Conservation (phyloP, 768 basidiomycete species). For the Chalciporus sphaerocephalus region DNA sequence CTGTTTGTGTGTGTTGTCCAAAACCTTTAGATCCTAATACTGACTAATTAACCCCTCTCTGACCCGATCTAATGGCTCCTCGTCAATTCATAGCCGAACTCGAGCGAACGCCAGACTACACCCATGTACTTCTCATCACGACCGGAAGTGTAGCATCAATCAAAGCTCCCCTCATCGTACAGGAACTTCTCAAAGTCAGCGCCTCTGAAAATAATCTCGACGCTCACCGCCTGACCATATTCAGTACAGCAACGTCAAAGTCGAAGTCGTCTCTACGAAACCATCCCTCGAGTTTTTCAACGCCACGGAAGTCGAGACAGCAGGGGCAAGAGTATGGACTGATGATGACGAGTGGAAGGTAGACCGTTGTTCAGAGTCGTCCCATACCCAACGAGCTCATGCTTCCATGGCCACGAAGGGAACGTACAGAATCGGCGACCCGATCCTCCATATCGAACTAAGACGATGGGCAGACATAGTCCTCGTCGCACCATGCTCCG, state of each 20-base stretch:
- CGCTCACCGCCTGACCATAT: neutral
- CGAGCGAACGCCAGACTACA: slow-evolving; percentile 24
- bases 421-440: slow-evolving; percentile 76
- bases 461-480: slow-evolving; percentile 94
- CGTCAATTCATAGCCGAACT: slow-evolving; percentile 26
- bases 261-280: slow-evolving; percentile 83
- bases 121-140: slow-evolving; percentile 76
- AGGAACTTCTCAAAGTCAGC: slow-evolving; percentile 64
- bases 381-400: neutral
- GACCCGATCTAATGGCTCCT: slow-evolving; percentile 2
- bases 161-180: slow-evolving; percentile 86
- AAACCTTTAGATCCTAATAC: neutral
- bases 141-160: slow-evolving; percentile 96
- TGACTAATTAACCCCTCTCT: neutral
- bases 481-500: slow-evolving; percentile 91
- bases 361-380: slow-evolving; percentile 28
- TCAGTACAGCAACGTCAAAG: slow-evolving; percentile 69
- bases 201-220: neutral
- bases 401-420: slow-evolving; percentile 41
- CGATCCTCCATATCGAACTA: slow-evolving; percentile 94
- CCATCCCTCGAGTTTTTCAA: slow-evolving; percentile 75
- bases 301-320: slow-evolving; percentile 42
- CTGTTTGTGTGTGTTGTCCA: neutral
- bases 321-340: slow-evolving; percentile 71
- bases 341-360: slow-evolving; percentile 95